Evolutionary conservation across 1,284 basidiomycete species (phyloP).

Genomic region (Sanghuangporus baumii): DNA sequence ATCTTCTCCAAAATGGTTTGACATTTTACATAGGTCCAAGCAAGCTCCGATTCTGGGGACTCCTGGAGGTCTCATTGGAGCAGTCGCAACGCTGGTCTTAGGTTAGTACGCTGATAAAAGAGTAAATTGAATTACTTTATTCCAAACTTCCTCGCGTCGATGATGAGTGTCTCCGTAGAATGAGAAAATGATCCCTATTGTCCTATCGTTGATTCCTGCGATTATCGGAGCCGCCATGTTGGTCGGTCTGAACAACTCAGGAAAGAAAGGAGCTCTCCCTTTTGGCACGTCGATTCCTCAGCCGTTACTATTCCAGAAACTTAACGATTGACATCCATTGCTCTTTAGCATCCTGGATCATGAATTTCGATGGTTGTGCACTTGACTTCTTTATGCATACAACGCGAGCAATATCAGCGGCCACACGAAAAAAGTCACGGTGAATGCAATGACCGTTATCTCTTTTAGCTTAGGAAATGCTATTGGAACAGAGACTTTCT

Average conservation of each 20-base stretch:
- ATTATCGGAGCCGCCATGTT: slow-evolving; percentile 56
- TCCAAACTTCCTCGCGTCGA: background rate
- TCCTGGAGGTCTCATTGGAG: slow-evolving; percentile 47
- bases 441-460: slow-evolving; percentile 56
- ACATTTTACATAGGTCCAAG: slow-evolving; percentile 37
- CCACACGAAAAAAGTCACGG: slow-evolving; percentile 62
- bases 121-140: slow-evolving; percentile 26
- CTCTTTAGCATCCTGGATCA: slow-evolving; percentile 43
- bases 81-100: slow-evolving; percentile 44
- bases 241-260: slow-evolving; percentile 47
- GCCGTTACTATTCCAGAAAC: background rate
- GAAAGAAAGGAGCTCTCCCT: slow-evolving; percentile 47
- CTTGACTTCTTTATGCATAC: slow-evolving; percentile 57
- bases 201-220: slow-evolving; percentile 55
- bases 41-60: slow-evolving; percentile 60
- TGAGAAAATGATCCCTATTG: slow-evolving; percentile 60
- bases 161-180: slow-evolving; percentile 30
- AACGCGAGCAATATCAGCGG: slow-evolving; percentile 64
- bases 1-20: background rate
- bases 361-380: slow-evolving; percentile 54
- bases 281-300: slow-evolving; percentile 35
- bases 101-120: slow-evolving; percentile 64
- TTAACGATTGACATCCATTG: too few relatives aligned
- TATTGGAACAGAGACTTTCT: slow-evolving; percentile 57
- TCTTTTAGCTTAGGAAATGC: slow-evolving; percentile 57